Conservation (phyloP, 2,329 filamentous ascomycete genomes). For the Beauveria rudraprayagi region DNA sequence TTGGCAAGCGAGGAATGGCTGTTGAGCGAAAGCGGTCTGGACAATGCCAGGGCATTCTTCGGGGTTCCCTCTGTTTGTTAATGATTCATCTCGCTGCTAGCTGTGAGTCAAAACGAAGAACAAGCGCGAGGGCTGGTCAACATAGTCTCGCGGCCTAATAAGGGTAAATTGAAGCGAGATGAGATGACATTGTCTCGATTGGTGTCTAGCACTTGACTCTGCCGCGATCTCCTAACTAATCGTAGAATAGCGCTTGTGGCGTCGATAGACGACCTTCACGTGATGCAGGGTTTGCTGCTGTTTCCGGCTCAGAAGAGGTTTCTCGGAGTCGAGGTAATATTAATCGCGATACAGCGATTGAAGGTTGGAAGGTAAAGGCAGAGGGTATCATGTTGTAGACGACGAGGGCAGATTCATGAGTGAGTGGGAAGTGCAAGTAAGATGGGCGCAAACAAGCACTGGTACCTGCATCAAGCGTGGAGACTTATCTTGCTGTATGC, state of each 20-base stretch:
- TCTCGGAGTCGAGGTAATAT: not conserved
- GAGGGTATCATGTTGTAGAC: not conserved
- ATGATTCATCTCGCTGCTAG: not conserved
- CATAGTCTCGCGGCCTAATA: not conserved
- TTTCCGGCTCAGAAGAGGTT: not conserved
- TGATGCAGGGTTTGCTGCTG: not conserved
- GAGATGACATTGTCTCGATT: constrained; percentile 1
- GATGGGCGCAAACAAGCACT: not conserved
- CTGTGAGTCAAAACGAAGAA: not conserved
- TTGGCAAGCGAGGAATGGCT: not conserved
- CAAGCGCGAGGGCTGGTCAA: not conserved
- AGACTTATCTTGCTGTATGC: not conserved
- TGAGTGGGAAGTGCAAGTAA: not conserved
- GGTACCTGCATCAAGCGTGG: not conserved
- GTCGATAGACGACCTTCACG: not conserved
- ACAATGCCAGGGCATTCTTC: not conserved
- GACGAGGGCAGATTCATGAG: not conserved
- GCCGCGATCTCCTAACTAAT: not conserved
- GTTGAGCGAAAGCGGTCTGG: not conserved
- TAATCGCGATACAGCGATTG: not conserved
- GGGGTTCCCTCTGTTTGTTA: not conserved
- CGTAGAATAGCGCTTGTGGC: not conserved
- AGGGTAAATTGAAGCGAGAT: not conserved
- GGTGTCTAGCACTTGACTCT: not conserved
- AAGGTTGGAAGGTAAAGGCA: not conserved